A percentile compares a stretch with the other conserved stretches of the same genome.
Evolutionary conservation across 139 green algal genomes (phyloP).

Genomic region (Pseudopediastrum boryanum): DNA sequence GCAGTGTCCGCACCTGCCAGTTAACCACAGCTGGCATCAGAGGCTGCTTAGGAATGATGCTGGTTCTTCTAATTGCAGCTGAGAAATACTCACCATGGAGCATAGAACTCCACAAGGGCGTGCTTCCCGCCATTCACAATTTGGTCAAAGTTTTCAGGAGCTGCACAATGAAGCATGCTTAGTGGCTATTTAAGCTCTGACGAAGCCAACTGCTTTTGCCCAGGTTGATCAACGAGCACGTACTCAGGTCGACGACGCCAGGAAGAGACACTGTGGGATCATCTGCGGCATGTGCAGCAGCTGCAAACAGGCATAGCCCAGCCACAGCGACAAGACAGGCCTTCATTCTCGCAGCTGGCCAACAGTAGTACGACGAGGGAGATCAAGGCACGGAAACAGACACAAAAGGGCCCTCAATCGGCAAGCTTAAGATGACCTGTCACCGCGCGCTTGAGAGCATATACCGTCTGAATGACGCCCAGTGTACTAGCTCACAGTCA

Average conservation of each 20-base stretch:
- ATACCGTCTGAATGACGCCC: too few species aligned
- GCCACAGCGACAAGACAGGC: too few species aligned
- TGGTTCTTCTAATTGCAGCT: not conserved
- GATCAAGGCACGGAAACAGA: too few species aligned
- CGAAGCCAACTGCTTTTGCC: not conserved
- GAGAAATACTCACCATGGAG: slow-evolving; percentile 52
- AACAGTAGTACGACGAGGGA: too few species aligned
- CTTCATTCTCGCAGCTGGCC: too few species aligned
- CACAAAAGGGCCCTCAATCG: too few species aligned
- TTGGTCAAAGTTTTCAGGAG: slow-evolving; percentile 68
- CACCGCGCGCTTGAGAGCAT: too few species aligned
- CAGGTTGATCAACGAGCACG: not conserved
- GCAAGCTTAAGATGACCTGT: too few species aligned
- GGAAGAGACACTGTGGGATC: not conserved
- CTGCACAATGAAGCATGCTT: slow-evolving; percentile 42
- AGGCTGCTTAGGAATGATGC: not conserved
- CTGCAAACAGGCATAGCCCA: too few species aligned
- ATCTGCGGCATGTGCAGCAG: not conserved
- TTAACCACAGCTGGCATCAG: not conserved
- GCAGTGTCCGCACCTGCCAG: slow-evolving; percentile 72
- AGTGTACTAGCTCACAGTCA: too few species aligned
- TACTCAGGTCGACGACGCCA: slow-evolving; percentile 26
- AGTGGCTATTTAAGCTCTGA: not conserved
- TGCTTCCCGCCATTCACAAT: slow-evolving; percentile 68
- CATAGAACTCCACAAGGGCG: slow-evolving; percentile 82